A percentile compares a stretch with the other conserved stretches of the same genome.
phyloP scores from a whole-genome alignment of 2,329 filamentous ascomycete genomes.

The Colletotrichum phormii region DNA sequence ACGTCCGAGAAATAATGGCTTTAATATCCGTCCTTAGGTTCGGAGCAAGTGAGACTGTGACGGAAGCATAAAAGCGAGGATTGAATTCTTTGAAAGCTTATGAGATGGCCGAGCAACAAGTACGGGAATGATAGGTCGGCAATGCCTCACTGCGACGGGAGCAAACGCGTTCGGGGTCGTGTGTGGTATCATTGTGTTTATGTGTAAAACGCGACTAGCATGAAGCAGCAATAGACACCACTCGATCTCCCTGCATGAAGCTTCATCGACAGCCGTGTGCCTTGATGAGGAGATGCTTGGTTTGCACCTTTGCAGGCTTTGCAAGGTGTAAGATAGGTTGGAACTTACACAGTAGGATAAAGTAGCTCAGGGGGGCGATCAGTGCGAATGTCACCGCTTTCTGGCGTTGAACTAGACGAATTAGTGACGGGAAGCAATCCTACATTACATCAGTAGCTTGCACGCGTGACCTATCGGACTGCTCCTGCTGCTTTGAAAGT shows the following conservation, averaged over 20 bases:
- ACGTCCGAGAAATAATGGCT: constrained; percentile 4
- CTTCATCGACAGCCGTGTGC: neutral
- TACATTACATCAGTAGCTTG: neutral
- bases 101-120: neutral
- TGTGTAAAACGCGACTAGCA: constrained; percentile 24
- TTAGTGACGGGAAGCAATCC: neutral
- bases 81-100: neutral
- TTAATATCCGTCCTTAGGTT: neutral
- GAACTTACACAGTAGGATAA: neutral
- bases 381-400: neutral
- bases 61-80: neutral
- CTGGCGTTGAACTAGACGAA: too few relatives aligned
- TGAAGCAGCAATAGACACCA: constrained; percentile 22
- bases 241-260: neutral
- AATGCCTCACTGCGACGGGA: too few relatives aligned
- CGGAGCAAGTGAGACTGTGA: neutral
- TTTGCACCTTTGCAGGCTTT: neutral
- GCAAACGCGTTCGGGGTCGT: constrained; percentile 16
- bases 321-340: neutral
- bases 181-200: constrained; percentile 16
- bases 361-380: neutral
- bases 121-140: too few relatives aligned
- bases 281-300: constrained; percentile 1
- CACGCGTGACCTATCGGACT: neutral
- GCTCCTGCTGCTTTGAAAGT: neutral